Base-by-base conservation (phyloP, 345 rosid species). In the Tarenaya hassleriana region DNA sequence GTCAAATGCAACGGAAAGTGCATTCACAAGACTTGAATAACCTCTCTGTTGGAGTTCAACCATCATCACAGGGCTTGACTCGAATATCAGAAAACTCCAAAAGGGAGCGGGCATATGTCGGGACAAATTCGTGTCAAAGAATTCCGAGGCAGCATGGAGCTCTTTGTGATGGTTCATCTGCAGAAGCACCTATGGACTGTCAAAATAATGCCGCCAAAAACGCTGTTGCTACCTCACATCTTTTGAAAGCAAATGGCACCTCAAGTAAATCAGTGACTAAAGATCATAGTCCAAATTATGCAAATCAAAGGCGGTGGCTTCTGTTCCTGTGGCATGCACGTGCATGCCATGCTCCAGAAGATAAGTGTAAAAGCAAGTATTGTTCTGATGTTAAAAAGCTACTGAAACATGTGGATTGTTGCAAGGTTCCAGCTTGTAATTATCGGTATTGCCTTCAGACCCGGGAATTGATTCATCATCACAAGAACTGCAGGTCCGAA, bases 301-400 rank as follows among this genome's bases (percentile, higher is more conserved):
- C 52, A 53, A 79, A 87, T 55, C 96, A 88, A 63, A 71, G 71
- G 58, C 79, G 72, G 63, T 92, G 98, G 96, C 86, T 92, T 69
- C 68, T 92, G 77, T 76, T 84, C 64, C 65, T 92, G 72, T 70
- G 78, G 34, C 98, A 92, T 79, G 96, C 88, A 31, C 82, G 83
- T 18, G 67, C 75, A 47, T 92, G 98, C 76, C 43, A 75, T 11
- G 83, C 95, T 39, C 83, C 77, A 1, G 83, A 81, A 74, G 95
- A 80, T 44, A 71, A 75, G 49, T 92, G 98, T 72, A 77, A 48
- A 16, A 88, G 73, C 16, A 49, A 20, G 56, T 62, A 74, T 66
- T 88, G 98, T 61, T 55, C 70, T 43, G 50, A 63, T 35, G 81
- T 61, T 33, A 85, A 83, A 68, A 71, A 71, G 60, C 68, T 92